A percentile compares a stretch with the other conserved stretches of the same genome.
These are phyloP conservation scores for Trichoderma asperelloides DNA, from an alignment of 495 filamentous ascomycete genomes.

Conservation along the genomic window DNA sequence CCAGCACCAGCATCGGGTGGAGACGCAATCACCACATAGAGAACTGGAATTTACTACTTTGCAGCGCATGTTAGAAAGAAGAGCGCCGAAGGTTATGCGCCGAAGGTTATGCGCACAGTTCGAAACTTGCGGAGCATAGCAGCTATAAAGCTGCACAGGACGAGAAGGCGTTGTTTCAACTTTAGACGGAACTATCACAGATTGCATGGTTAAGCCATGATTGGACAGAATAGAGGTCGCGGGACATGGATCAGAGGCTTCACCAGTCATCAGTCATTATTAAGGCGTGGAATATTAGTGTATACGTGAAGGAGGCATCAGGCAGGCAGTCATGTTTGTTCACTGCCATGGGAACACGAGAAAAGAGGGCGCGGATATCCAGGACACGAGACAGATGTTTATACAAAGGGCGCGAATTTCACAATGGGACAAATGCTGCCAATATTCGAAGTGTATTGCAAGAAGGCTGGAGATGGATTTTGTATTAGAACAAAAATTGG, in stretches of 20 bases:
- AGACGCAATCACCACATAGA: constrained; percentile 10
- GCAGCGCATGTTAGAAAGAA: background rate
- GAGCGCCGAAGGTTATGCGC: too few relatives aligned
- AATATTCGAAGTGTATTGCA: background rate
- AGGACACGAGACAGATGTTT: background rate
- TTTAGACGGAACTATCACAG: background rate
- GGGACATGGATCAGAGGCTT: background rate
- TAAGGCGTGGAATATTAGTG: background rate
- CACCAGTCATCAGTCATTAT: background rate
- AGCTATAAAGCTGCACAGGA: background rate
- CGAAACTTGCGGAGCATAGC: background rate
- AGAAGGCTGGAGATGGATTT: background rate
- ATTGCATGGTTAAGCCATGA: background rate
- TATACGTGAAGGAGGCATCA: background rate
- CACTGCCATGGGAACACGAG: background rate
- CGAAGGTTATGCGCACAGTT: background rate
- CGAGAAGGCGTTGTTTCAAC: background rate
- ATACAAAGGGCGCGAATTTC: background rate
- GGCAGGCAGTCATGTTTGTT: background rate
- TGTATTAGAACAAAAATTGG: background rate
- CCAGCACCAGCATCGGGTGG: constrained; percentile 12
- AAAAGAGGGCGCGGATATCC: background rate
- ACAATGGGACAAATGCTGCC: background rate
- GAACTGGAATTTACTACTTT: background rate
- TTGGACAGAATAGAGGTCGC: background rate